A percentile compares a stretch with the other conserved stretches of the same genome.
These are phyloP conservation scores for Pythium pectinolyticum DNA, from an alignment of 352 stramenopile genomes.

Conservation along the genomic window DNA sequence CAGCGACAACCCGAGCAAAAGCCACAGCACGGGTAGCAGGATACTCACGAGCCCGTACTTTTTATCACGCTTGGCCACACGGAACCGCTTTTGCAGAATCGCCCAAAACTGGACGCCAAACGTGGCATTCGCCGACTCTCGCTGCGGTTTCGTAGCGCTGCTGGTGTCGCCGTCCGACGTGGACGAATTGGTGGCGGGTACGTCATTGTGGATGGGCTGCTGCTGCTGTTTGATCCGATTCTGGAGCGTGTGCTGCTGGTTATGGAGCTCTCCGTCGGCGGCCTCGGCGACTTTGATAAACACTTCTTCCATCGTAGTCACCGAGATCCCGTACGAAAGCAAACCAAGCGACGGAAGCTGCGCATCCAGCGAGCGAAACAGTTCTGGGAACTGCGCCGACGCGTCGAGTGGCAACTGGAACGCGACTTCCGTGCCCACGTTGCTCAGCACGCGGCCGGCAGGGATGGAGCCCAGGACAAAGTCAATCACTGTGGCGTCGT, in stretches of 20 bases:
- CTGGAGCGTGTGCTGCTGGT: conserved; percentile 29
- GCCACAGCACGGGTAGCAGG: conserved; percentile 50
- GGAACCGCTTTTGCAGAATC: conserved; percentile 61
- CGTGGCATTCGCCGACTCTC: neutral
- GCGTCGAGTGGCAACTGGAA: conserved; percentile 64
- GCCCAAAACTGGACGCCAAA: conserved; percentile 40
- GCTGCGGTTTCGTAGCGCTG: neutral
- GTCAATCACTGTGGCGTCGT: conserved; percentile 23
- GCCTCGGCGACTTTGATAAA: conserved; percentile 81
- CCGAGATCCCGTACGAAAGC: conserved; percentile 90
- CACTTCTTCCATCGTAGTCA: conserved; percentile 97
- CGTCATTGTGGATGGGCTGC: too few species aligned
- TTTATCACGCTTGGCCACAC: conserved; percentile 57
- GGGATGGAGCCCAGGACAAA: conserved; percentile 43
- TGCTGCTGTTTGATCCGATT: conserved; percentile 25
- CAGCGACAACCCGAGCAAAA: conserved; percentile 53
- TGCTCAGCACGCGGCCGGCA: conserved; percentile 51
- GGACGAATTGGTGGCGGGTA: conserved; percentile 2
- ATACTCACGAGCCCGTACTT: conserved; percentile 62
- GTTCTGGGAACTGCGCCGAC: conserved; percentile 46
- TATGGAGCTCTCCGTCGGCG: conserved; percentile 20
- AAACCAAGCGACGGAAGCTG: conserved; percentile 39
- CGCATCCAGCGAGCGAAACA: conserved; percentile 65
- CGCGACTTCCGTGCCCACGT: conserved; percentile 67
- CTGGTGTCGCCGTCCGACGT: neutral